Percentiles rank a stretch among this genome's conserved stretches.
Evolutionary conservation across 352 stramenopile species (phyloP).

Genomic region (Hyaloperonospora brassicae): DNA sequence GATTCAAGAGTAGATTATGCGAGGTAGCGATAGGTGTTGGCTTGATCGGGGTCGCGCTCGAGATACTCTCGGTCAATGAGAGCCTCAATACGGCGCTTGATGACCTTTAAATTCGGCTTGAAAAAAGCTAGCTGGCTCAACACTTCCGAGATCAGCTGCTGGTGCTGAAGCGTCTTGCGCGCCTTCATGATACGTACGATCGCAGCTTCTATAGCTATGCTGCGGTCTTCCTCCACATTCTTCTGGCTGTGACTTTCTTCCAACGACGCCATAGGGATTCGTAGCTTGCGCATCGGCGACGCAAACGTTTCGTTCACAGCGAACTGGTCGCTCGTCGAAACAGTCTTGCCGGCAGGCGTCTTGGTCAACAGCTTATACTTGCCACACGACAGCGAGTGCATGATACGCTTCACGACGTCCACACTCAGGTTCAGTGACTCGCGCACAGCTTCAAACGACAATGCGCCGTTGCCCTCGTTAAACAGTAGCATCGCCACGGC

Average conservation of each 20-base stretch:
- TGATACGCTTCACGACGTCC: slow-evolving; percentile 94
- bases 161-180: slow-evolving; percentile 94
- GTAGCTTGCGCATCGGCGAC: slow-evolving; percentile 95
- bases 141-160: slow-evolving; percentile 97
- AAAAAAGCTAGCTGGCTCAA: slow-evolving; percentile 97
- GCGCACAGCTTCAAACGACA: slow-evolving; percentile 88
- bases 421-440: slow-evolving; percentile 92
- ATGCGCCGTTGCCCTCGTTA: slow-evolving; percentile 80
- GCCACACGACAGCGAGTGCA: slow-evolving; percentile 97
- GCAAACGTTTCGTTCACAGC: slow-evolving; percentile 91
- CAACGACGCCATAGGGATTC: slow-evolving; percentile 97
- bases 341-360: slow-evolving; percentile 89
- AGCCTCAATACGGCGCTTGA: slow-evolving; percentile 96
- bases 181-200: slow-evolving; percentile 99
- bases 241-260: slow-evolving; percentile 98
- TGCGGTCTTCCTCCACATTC: slow-evolving; percentile 93
- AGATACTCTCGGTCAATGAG: slow-evolving; percentile 98
- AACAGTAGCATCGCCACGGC: slow-evolving; percentile 94
- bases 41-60: slow-evolving; percentile 92
- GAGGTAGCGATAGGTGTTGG: slow-evolving; percentile 94
- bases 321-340: slow-evolving; percentile 92
- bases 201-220: slow-evolving; percentile 97
- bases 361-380: slow-evolving; percentile 98
- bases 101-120: slow-evolving; percentile 95
- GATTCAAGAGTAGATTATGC: slow-evolving; percentile 49